phyloP scores from a whole-genome alignment of 1,284 basidiomycete species.

The Entoloma clypeatum region DNA sequence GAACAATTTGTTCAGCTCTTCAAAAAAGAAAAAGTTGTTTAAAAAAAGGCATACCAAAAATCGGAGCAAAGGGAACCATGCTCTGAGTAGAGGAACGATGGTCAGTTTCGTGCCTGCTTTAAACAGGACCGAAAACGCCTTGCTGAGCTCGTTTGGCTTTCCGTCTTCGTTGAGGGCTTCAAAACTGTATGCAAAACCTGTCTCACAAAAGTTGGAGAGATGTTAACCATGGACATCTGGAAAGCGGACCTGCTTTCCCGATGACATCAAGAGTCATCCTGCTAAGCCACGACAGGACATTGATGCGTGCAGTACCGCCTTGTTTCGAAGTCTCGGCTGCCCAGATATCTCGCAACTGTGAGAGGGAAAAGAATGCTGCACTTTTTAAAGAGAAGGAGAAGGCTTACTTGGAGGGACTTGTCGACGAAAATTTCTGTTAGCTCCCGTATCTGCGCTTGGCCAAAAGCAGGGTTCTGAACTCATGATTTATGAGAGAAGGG shows the following conservation, averaged over 20 bases:
- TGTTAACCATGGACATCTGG: neutral
- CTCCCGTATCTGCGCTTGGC: constrained; percentile 49
- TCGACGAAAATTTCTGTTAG: constrained; percentile 52
- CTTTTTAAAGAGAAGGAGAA: no score
- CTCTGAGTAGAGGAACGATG: constrained; percentile 32
- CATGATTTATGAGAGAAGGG: neutral
- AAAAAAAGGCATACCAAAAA: constrained; percentile 34
- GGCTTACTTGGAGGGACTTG: constrained; percentile 46
- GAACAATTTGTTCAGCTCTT: neutral
- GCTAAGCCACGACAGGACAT: constrained; percentile 54
- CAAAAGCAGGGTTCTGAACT: constrained; percentile 56
- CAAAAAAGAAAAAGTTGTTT: neutral
- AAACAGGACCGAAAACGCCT: constrained; percentile 46
- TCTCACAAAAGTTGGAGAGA: neutral
- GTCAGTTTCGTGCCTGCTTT: constrained; percentile 22
- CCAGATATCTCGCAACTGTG: constrained; percentile 49
- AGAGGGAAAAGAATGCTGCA: neutral
- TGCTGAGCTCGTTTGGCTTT: constrained; percentile 42
- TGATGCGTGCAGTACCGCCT: constrained; percentile 31
- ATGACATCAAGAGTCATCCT: constrained; percentile 66
- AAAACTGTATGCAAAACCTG: constrained; percentile 69
- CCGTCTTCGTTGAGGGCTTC: constrained; percentile 39
- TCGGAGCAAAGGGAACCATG: constrained; percentile 38
- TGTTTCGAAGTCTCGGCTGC: constrained; percentile 27
- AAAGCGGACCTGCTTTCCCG: constrained; percentile 51